Evolutionary conservation across 169 alveolate species (phyloP).

Genomic region (Cryptosporidium andersoni): DNA sequence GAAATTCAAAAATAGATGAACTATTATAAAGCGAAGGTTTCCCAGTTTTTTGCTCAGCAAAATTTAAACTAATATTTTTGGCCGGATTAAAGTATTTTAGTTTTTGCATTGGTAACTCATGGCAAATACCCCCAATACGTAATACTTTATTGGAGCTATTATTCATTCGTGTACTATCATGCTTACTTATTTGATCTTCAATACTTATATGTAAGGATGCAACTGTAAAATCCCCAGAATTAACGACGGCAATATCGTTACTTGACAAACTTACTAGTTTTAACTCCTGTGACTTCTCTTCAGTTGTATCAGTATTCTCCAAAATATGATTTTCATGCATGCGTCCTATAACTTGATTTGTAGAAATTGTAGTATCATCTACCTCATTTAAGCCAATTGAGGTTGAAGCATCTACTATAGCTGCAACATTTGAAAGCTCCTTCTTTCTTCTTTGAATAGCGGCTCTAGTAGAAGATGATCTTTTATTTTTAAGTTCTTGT

Average conservation of each 20-base stretch:
- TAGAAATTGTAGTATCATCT: neutral
- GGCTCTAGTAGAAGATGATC: slow-evolving; percentile 41
- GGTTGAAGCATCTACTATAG: slow-evolving; percentile 58
- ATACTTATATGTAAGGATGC: slow-evolving; percentile 65
- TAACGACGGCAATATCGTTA: slow-evolving; percentile 25
- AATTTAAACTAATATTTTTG: slow-evolving; percentile 55
- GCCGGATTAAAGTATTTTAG: slow-evolving; percentile 38
- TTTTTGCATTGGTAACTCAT: neutral
- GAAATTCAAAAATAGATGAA: slow-evolving; percentile 10
- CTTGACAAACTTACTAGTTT: neutral
- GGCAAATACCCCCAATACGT: neutral
- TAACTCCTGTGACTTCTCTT: neutral
- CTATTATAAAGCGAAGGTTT: slow-evolving; percentile 21
- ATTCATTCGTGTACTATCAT: neutral
- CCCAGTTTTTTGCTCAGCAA: slow-evolving; percentile 23
- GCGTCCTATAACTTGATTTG: neutral
- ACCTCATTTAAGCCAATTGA: slow-evolving; percentile 3
- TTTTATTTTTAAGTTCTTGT: slow-evolving; percentile 45
- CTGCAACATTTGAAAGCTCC: slow-evolving; percentile 61
- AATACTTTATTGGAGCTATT: neutral
- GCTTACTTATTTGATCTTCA: neutral
- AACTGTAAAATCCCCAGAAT: slow-evolving; percentile 39
- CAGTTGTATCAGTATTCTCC: neutral
- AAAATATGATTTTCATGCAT: neutral
- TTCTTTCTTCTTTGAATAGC: slow-evolving; percentile 65